phyloP scores from a whole-genome alignment of 768 basidiomycete species.

The Mycena venus region DNA sequence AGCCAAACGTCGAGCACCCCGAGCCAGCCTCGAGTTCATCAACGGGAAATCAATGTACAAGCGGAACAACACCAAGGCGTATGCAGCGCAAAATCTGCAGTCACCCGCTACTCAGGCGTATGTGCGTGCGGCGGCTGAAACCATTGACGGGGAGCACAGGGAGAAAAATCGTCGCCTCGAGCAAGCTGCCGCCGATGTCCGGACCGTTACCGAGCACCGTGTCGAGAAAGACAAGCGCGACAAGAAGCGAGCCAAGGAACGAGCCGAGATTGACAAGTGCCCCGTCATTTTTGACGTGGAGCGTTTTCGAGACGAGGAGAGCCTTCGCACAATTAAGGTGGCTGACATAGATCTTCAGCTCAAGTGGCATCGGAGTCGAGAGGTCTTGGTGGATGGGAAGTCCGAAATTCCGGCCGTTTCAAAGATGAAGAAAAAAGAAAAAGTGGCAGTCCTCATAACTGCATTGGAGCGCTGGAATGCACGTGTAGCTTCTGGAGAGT shows the following conservation, averaged over 20 bases:
- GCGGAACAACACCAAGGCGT: slow-evolving; percentile 4
- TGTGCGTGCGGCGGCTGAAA: not conserved
- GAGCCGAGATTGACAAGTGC: not conserved
- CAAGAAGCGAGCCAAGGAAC: too few relatives aligned
- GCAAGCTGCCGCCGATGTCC: not conserved
- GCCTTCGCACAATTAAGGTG: not conserved
- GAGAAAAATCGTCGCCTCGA: not conserved
- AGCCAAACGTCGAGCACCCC: not conserved
- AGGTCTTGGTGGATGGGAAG: not conserved
- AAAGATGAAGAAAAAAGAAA: not conserved
- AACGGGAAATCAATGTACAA: slow-evolving; percentile 24
- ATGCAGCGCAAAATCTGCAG: not conserved
- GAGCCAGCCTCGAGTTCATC: slow-evolving; percentile 4
- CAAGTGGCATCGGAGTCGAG: slow-evolving; percentile 4
- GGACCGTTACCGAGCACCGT: too few relatives aligned
- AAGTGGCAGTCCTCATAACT: not conserved
- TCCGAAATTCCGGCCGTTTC: not conserved
- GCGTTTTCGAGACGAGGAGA: not conserved
- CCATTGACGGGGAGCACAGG: not conserved
- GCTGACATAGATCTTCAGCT: not conserved
- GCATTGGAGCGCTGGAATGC: not conserved
- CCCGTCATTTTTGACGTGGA: not conserved
- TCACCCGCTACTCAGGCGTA: not conserved
- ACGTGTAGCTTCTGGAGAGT: not conserved
- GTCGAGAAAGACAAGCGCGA: too few relatives aligned